These are phyloP conservation scores for Trifolium fragiferum DNA, from an alignment of 306 rosid genomes.

Conservation along the genomic window DNA sequence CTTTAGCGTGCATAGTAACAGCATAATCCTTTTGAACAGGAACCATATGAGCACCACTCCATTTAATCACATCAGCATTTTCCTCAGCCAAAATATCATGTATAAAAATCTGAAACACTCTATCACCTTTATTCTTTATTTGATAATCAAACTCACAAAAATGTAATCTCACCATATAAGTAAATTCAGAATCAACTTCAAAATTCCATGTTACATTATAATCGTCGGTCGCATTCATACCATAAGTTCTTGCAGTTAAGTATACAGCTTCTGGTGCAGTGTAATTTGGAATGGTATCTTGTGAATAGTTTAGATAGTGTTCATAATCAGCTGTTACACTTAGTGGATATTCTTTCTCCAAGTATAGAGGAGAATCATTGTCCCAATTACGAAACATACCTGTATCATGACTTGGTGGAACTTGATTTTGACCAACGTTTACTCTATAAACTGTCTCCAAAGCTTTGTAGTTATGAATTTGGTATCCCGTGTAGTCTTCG, in stretches of 20 bases:
- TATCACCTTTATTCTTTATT: not conserved
- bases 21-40: no score
- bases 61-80: no score
- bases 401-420: not conserved
- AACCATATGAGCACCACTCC: no score
- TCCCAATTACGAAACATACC: slow-evolving; percentile 41
- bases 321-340: accelerated
- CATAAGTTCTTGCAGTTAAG: slow-evolving; percentile 22
- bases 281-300: not conserved
- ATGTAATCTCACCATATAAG: slow-evolving; percentile 25
- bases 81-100: no score
- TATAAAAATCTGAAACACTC: not conserved
- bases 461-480: not conserved
- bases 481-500: accelerated
- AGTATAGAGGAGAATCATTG: not conserved
- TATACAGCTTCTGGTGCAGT: not conserved
- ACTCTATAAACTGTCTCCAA: slow-evolving; percentile 19
- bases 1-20: no score
- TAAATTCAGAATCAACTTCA: slow-evolving; percentile 15
- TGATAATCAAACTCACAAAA: slow-evolving; percentile 24
- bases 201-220: slow-evolving; percentile 32
- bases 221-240: not conserved
- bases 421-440: not conserved
- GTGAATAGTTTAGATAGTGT: not conserved
- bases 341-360: not conserved